phyloP scores from a whole-genome alignment of 768 basidiomycete genomes.

The Coprinellus aureogranulatus region DNA sequence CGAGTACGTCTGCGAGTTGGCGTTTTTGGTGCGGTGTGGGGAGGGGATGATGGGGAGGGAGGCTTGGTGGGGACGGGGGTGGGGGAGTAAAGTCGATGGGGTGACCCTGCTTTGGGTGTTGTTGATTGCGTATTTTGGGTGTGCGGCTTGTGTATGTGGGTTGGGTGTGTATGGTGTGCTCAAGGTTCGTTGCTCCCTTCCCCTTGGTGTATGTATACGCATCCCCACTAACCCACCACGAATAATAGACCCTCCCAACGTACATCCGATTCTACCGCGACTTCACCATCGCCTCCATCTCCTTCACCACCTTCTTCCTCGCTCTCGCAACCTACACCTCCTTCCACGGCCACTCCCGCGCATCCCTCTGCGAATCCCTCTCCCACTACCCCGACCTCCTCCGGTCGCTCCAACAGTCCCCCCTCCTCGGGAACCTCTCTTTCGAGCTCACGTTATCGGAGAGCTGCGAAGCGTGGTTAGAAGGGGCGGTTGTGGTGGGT shows the following conservation, averaged over 20 bases:
- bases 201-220: not conserved
- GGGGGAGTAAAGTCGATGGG: slow-evolving; percentile 33
- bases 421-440: slow-evolving; percentile 64
- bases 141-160: slow-evolving; percentile 60
- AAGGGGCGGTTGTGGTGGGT: slow-evolving; percentile 58
- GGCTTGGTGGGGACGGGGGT: slow-evolving; percentile 25
- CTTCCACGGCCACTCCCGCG: slow-evolving; percentile 53
- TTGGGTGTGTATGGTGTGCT: slow-evolving; percentile 69
- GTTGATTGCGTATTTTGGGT: slow-evolving; percentile 62
- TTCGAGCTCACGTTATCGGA: slow-evolving; percentile 74
- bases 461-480: slow-evolving; percentile 80
- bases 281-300: slow-evolving; percentile 77
- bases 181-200: slow-evolving; percentile 44
- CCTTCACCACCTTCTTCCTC: slow-evolving; percentile 62
- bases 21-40: no score
- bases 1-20: slow-evolving; percentile 7
- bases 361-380: slow-evolving; percentile 69
- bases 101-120: slow-evolving; percentile 59
- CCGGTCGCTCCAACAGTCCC: slow-evolving; percentile 28
- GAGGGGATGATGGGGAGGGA: no score
- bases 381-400: slow-evolving; percentile 74
- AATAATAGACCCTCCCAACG: slow-evolving; percentile 51
- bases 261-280: slow-evolving; percentile 80
- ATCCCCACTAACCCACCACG: not conserved
- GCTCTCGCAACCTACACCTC: slow-evolving; percentile 56